Base-by-base conservation (phyloP, 305 asterid genomes). In the Solanum chacoense region DNA sequence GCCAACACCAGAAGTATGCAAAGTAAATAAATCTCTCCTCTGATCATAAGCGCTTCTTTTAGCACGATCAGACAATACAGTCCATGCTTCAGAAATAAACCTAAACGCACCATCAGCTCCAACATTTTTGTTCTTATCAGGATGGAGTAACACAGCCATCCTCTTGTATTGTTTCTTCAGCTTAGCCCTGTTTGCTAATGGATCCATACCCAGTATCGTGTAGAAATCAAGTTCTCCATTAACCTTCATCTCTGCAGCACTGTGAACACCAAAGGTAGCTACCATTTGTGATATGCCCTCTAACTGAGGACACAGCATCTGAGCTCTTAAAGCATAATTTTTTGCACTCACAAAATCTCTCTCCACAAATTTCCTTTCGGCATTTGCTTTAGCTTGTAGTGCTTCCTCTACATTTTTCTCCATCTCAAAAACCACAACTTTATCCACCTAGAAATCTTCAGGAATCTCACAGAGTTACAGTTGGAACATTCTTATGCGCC, bases 241-340 rank as follows among this genome's bases (percentile, higher is more conserved):
- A 88, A 94, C 89, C 90, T 93, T 96, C 38, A 93, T 92, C 94
- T 95, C 97, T 0, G 99, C 92, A 86, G 99, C 98, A 89, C 90
- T 77, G 88, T 97, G 93, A 55, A 97, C 98, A 86, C 94, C 98
- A 88, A 95, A 97, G 3, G 99, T 94, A 26, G 98, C 95, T 88
- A 97, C 98, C 98, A 95, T 95, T 89, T 96, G 98, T 20, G 98
- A 89, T 85, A 97, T 91, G 26, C 98, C 99, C 85, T 97, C 99
- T 90, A 97, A 90, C 69, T 93, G 94, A 81, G 99, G 99, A 90
- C 94, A 97, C 90, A 95, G 84, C 93, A 28, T 92, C 91, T 97
- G 98, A 87, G 99, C 99, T 90, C 93, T 95, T 72, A 94, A 32
- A 78, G 98, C 98, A 93, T 90, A 95, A 89, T 89, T 94, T 88